A percentile compares a stretch with the other conserved stretches of the same genome.
Conservation (phyloP, 371 early-diverging fungal species). For the Enterospora canceri region DNA sequence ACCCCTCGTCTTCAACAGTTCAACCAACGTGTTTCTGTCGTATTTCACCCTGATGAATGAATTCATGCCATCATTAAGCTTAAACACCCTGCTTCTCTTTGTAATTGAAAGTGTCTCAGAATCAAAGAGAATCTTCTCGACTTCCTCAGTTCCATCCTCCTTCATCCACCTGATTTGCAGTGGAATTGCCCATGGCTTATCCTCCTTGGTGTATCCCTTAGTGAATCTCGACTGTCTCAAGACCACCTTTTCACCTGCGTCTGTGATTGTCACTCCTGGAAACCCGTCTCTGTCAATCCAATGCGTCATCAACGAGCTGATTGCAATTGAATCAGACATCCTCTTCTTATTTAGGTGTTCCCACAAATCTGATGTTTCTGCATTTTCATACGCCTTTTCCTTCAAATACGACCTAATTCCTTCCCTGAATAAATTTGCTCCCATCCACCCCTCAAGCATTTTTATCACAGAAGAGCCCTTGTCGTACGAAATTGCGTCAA, state of each 20-base stretch:
- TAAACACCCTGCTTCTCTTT: background rate
- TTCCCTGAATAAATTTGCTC: slow-evolving; percentile 58
- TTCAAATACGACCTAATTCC: slow-evolving; percentile 68
- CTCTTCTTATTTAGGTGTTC: slow-evolving; percentile 58
- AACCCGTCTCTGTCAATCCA: slow-evolving; percentile 76
- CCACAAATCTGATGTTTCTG: slow-evolving; percentile 74
- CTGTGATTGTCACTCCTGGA: slow-evolving; percentile 46
- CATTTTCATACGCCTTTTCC: slow-evolving; percentile 67
- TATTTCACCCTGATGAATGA: slow-evolving; percentile 2
- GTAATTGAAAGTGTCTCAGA: background rate
- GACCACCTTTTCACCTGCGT: slow-evolving; percentile 54
- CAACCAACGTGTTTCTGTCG: background rate
- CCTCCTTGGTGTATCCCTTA: slow-evolving; percentile 62
- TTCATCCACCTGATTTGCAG: slow-evolving; percentile 64
- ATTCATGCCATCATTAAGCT: background rate
- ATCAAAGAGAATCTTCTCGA: background rate
- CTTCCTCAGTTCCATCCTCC: slow-evolving; percentile 58
- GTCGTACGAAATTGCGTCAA: slow-evolving; percentile 65
- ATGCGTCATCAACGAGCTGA: slow-evolving; percentile 64
- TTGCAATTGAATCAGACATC: slow-evolving; percentile 57
- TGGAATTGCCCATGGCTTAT: slow-evolving; percentile 26
- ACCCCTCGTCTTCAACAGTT: background rate
- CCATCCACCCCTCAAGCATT: slow-evolving; percentile 70
- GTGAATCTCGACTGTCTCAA: slow-evolving; percentile 62
- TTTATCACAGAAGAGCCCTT: slow-evolving; percentile 81